These are phyloP conservation scores for Calonectria ilicicola DNA, from an alignment of 2,329 filamentous ascomycete species.

Conservation along the genomic window DNA sequence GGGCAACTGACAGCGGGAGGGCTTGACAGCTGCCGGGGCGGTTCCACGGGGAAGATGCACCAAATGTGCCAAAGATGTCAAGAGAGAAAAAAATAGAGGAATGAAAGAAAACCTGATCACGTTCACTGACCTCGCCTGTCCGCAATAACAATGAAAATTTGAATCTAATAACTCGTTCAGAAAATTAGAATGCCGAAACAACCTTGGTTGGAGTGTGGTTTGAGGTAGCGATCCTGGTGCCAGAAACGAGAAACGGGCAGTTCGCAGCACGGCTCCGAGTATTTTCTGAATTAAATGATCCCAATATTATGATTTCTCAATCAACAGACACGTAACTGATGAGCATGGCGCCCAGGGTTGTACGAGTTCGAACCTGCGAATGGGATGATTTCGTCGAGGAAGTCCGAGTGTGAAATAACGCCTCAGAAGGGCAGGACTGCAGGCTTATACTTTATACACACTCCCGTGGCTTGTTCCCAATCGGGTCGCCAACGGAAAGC, in stretches of 20 bases:
- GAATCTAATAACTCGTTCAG: neutral
- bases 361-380: neutral
- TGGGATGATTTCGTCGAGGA: neutral
- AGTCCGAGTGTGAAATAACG: neutral
- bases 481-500: neutral
- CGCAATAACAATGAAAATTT: no score
- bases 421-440: neutral
- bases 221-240: neutral
- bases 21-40: constrained; percentile 13
- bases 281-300: neutral
- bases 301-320: neutral
- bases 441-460: neutral
- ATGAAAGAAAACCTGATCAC: neutral
- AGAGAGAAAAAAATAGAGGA: neutral
- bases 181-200: neutral
- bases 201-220: neutral
- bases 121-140: neutral
- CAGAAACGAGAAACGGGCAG: neutral
- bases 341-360: neutral
- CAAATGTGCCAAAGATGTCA: neutral
- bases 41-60: no score
- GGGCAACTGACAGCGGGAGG: constrained; percentile 13
- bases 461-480: neutral
- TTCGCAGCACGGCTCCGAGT: neutral
- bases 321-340: neutral